Base-by-base conservation (phyloP, 352 stramenopile species). In the Thalassiosira ordinaria region DNA sequence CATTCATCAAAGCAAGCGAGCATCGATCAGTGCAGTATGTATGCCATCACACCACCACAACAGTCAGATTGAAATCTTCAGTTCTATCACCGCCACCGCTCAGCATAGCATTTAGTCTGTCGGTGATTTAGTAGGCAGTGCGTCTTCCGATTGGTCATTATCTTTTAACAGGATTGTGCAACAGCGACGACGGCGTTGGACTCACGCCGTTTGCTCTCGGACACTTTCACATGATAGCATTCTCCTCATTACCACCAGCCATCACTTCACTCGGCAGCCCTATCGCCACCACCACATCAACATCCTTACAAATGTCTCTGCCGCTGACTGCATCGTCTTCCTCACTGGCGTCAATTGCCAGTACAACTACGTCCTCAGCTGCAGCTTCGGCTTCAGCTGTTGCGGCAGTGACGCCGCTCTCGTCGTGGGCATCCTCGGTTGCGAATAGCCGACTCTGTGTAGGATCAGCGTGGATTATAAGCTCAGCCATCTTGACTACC, bases 401-500 rank as follows among this genome's bases (percentile, higher is more conserved):
- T 29, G 47, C 46, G 4, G 37, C 37, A 18, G 33, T 33, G n/a
- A 29, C 59, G 22, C 13, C 56, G 14, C 59, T 66, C 24, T 68
- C 72, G 18, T 70, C 53, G 49, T 59, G 57, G 63, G 22, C 74
- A 55, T 53, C 74, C 44, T 51, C 69, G 13, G 74, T 86, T 29
- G 52, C 74, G 16, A 74, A 56, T n/a, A 84, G 85, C 59, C 51
- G 57, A 49, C 33, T 74, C 65, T 66, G 81, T 18, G 78, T 92
- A 16, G 86, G 84, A 49, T 66, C 69, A 7, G 59, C 68, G 31
- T 91, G 84, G 86, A 78, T 92, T 20, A 44, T 87, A 59, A 86
- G 74, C 1, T 90, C 83, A 20, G 81, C 78, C 13, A 67, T 92
- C 9, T 78, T 89, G 49, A 90, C 86, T 7, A 92, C 86, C 5